Evolutionary conservation across 257 asterid species (phyloP).

Genomic region (Solanum pimpinellifolium): DNA sequence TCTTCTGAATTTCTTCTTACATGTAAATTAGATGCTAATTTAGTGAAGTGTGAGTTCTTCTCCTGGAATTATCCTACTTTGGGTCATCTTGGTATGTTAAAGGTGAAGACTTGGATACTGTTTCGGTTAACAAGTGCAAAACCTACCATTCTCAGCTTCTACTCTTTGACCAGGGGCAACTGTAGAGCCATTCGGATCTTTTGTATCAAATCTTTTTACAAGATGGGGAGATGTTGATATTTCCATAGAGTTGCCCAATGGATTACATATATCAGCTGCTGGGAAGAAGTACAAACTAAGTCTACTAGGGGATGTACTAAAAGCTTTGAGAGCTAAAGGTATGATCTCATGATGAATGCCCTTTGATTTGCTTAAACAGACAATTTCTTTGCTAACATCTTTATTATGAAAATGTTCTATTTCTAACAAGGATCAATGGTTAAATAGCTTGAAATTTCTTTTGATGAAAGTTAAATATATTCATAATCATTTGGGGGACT

Average conservation of each 20-base stretch:
- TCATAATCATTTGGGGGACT: background rate
- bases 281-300: constrained; percentile 71
- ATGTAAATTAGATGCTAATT: background rate
- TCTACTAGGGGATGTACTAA: constrained; percentile 43
- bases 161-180: constrained; percentile 70
- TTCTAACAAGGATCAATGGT: background rate
- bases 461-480: background rate
- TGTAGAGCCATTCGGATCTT: constrained; percentile 94
- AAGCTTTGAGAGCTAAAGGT: constrained; percentile 70
- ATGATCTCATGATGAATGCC: background rate
- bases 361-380: background rate
- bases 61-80: background rate
- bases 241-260: constrained; percentile 67
- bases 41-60: background rate
- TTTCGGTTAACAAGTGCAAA: background rate
- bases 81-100: background rate
- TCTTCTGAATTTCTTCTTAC: background rate
- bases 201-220: constrained; percentile 89
- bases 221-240: constrained; percentile 97
- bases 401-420: background rate
- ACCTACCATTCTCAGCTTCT: constrained; percentile 10
- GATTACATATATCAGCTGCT: constrained; percentile 45
- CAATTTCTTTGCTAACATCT: background rate
- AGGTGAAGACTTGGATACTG: background rate
- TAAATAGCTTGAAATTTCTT: background rate